Percentiles rank a stretch among this genome's conserved stretches.
Conservation (phyloP, 116 monocot genomes). For the Posidonia oceanica region DNA sequence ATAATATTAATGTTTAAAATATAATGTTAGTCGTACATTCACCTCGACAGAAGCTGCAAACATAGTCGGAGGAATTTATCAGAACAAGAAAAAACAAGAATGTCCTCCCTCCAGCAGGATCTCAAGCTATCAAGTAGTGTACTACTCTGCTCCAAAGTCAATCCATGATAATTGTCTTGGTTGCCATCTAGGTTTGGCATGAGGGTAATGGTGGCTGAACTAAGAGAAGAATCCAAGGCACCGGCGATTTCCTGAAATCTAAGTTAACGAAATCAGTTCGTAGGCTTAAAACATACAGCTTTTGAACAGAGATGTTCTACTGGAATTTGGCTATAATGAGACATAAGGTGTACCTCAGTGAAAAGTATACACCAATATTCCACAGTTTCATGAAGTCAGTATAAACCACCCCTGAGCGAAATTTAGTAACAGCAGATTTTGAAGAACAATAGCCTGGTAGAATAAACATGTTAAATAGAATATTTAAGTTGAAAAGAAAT, state of each 20-base stretch:
- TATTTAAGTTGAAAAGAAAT: not conserved
- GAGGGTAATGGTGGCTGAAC: slow-evolving; percentile 25
- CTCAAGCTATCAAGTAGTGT: slow-evolving; percentile 68
- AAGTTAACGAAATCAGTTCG: slow-evolving; percentile 6
- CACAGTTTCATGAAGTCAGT: slow-evolving; percentile 76
- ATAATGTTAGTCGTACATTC: not conserved
- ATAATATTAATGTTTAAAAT: not conserved
- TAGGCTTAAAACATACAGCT: not conserved
- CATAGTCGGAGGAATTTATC: slow-evolving; percentile 92
- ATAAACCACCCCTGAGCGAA: slow-evolving; percentile 59
- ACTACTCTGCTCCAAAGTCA: slow-evolving; percentile 65
- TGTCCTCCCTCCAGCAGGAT: slow-evolving; percentile 88
- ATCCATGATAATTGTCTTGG: slow-evolving; percentile 21
- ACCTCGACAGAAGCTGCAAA: slow-evolving; percentile 92
- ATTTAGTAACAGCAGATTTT: slow-evolving; percentile 64
- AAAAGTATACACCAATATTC: slow-evolving; percentile 95
- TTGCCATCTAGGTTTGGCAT: slow-evolving; percentile 26
- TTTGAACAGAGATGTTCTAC: slow-evolving; percentile 1
- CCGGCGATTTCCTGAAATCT: slow-evolving; percentile 99
- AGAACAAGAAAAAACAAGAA: slow-evolving; percentile 65
- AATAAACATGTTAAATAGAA: not conserved
- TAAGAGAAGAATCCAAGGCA: slow-evolving; percentile 67
- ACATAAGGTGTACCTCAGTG: slow-evolving; percentile 46
- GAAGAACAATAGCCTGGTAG: slow-evolving; percentile 66
- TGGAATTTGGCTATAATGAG: not conserved